Conservation (phyloP, 2,329 filamentous ascomycete species). For the Trichoderma sp. region DNA sequence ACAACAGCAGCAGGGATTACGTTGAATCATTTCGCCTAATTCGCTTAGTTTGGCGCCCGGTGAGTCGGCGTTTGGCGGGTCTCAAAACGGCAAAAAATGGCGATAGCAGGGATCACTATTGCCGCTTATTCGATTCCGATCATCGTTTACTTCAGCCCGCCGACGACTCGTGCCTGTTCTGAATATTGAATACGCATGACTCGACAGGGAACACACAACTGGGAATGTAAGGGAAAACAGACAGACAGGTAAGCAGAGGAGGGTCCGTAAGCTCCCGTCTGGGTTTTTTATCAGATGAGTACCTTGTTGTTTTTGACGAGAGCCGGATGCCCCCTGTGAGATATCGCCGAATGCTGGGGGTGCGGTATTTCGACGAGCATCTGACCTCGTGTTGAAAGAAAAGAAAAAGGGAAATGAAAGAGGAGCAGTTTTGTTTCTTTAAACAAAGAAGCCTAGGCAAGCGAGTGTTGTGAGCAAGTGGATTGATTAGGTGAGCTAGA, state of each 20-base stretch:
- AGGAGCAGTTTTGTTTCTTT: background rate
- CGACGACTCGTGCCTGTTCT: background rate
- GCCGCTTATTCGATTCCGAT: background rate
- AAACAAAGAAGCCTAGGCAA: background rate
- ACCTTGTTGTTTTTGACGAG: no score
- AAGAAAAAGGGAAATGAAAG: background rate
- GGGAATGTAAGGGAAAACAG: background rate
- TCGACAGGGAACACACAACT: background rate
- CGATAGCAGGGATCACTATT: background rate
- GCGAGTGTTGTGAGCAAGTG: background rate
- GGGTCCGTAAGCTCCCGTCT: background rate
- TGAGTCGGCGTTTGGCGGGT: background rate
- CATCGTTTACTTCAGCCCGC: background rate
- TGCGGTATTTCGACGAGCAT: background rate
- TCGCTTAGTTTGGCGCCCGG: background rate
- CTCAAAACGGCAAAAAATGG: background rate
- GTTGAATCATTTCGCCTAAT: background rate
- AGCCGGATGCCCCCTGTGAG: background rate
- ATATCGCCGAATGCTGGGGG: background rate
- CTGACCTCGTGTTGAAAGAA: background rate
- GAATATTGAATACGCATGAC: background rate
- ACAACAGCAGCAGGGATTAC: background rate
- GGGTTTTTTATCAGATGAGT: background rate
- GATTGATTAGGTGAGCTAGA: slow-evolving; percentile 9
- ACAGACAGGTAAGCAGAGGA: background rate